Evolutionary conservation across 2,329 filamentous ascomycete genomes (phyloP).

Genomic region (Calonectria naviculata): DNA sequence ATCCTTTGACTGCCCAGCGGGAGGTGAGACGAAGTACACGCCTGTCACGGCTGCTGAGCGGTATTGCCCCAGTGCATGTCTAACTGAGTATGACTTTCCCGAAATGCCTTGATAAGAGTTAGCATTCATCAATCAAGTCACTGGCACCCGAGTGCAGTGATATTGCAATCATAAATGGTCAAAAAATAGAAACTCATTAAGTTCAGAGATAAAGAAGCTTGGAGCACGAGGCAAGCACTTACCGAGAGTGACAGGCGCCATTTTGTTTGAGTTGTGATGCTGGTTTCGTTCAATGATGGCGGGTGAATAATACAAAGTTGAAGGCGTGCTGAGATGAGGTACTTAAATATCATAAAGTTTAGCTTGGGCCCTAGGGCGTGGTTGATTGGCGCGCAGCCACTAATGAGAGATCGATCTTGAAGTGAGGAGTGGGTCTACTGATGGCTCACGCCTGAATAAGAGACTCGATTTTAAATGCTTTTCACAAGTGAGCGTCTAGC

Average conservation of each 20-base stretch:
- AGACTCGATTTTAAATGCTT: too few relatives aligned
- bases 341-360: not conserved
- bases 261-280: not conserved
- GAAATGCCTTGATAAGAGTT: not conserved
- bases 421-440: not conserved
- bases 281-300: not conserved
- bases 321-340: not conserved
- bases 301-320: not conserved
- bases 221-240: not conserved
- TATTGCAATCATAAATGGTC: not conserved
- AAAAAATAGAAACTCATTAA: not conserved
- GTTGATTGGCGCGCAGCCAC: not conserved
- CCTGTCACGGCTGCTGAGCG: constrained; percentile 21
- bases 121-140: not conserved
- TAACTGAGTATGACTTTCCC: constrained; percentile 19
- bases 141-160: not conserved
- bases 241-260: not conserved
- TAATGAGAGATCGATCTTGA: not conserved
- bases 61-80: constrained; percentile 16
- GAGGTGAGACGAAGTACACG: not conserved
- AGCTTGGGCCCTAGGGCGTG: not conserved
- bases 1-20: not conserved
- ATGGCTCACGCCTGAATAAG: not conserved
- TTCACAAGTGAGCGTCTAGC: too few relatives aligned
- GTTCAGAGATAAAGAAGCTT: not conserved